Evolutionary conservation across 2,329 filamentous ascomycete species (phyloP).

Genomic region (Tolypocladium ophioglossoides): DNA sequence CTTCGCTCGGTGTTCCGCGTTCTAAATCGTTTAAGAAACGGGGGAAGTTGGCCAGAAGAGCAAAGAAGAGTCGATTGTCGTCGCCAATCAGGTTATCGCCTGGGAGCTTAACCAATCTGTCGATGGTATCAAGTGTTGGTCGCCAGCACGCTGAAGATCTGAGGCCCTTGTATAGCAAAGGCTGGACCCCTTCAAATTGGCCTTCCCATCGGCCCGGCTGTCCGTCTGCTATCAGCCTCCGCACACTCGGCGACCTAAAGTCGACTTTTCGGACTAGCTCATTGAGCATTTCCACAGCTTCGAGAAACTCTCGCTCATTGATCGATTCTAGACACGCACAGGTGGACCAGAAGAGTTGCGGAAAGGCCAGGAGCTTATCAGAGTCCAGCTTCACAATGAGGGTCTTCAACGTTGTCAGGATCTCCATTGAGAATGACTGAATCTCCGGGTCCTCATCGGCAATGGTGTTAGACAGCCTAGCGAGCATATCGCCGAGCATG

Average conservation of each 20-base stretch:
- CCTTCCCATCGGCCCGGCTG: slow-evolving; percentile 85
- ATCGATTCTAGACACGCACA: slow-evolving; percentile 95
- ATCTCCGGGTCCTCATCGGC: slow-evolving; percentile 91
- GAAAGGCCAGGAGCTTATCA: slow-evolving; percentile 74
- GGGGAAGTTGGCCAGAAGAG: slow-evolving; percentile 84
- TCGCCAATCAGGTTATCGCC: slow-evolving; percentile 74
- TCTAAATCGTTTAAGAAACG: slow-evolving; percentile 75
- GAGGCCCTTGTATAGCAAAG: slow-evolving; percentile 81
- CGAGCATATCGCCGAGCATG: slow-evolving; percentile 97
- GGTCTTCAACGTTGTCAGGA: slow-evolving; percentile 84
- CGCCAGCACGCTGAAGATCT: slow-evolving; percentile 77
- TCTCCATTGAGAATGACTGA: slow-evolving; percentile 96
- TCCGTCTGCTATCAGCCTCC: slow-evolving; percentile 63
- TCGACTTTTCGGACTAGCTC: slow-evolving; percentile 78
- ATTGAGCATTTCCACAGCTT: slow-evolving; percentile 84
- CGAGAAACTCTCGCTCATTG: slow-evolving; percentile 88
- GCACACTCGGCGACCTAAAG: slow-evolving; percentile 57
- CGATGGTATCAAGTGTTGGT: slow-evolving; percentile 64
- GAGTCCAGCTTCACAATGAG: slow-evolving; percentile 78
- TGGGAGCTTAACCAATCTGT: slow-evolving; percentile 68
- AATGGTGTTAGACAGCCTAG: slow-evolving; percentile 89
- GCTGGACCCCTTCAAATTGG: slow-evolving; percentile 74
- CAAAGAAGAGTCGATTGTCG: slow-evolving; percentile 72
- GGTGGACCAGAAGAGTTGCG: slow-evolving; percentile 95
- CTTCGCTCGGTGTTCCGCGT: slow-evolving; percentile 41